phyloP scores from a whole-genome alignment of 75 land plant species.

The Picea glauca region DNA sequence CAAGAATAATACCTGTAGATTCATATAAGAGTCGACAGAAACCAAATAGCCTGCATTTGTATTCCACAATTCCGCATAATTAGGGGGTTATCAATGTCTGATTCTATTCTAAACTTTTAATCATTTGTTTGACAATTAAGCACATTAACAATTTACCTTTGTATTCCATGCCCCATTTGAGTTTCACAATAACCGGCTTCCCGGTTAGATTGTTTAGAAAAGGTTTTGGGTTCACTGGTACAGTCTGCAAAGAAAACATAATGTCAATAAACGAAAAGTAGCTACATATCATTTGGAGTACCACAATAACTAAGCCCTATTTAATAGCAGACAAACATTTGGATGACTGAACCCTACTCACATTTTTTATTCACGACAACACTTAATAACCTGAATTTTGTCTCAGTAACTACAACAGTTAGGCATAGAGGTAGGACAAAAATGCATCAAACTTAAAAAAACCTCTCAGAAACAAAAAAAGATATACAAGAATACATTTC shows the following conservation, averaged over 20 bases:
- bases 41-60: constrained; percentile 73
- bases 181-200: constrained; percentile 90
- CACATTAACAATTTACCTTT: constrained; percentile 55
- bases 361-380: background rate
- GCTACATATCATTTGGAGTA: background rate
- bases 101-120: background rate
- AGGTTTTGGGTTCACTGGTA: constrained; percentile 97
- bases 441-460: no score
- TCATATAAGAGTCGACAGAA: constrained; percentile 98
- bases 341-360: background rate
- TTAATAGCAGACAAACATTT: background rate
- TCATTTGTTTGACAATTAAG: background rate
- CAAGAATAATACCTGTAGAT: constrained; percentile 61
- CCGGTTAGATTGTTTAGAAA: constrained; percentile 96
- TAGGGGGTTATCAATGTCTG: background rate
- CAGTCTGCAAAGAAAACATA: constrained; percentile 42
- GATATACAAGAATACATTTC: no score
- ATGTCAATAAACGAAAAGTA: background rate
- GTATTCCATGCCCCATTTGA: constrained; percentile 99
- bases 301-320: background rate
- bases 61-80: background rate
- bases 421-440: background rate
- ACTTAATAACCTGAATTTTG: background rate
- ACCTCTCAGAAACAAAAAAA: no score
- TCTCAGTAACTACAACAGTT: background rate